Conservation (phyloP, 2,329 filamentous ascomycete genomes). For the Stagonosporopsis vannaccii region DNA sequence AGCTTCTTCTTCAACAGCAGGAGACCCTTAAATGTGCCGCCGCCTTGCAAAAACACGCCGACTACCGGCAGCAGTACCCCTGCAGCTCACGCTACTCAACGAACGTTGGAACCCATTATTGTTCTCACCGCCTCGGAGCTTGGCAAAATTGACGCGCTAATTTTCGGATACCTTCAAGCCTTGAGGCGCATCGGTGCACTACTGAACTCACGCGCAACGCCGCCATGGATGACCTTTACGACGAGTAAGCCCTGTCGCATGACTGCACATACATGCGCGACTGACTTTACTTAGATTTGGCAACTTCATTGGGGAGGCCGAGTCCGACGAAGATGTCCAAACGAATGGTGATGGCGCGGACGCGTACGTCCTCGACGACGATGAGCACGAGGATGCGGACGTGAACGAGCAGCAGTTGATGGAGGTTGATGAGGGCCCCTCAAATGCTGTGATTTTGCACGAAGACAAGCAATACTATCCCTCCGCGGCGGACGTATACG, state of each 20-base stretch:
- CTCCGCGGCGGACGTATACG: conserved; percentile 95
- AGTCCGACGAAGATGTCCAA: conserved; percentile 86
- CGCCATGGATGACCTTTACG: conserved; percentile 93
- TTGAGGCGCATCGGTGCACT: conserved; percentile 25
- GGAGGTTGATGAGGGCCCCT: conserved; percentile 91
- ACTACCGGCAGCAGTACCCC: conserved; percentile 23
- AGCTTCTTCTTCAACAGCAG: not conserved
- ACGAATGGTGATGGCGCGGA: conserved; percentile 77
- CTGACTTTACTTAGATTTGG: conserved; percentile 73
- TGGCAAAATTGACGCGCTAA: conserved; percentile 25
- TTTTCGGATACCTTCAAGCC: conserved; percentile 40
- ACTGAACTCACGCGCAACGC: conserved; percentile 21
- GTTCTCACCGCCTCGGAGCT: conserved; percentile 33
- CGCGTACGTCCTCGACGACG: conserved; percentile 78
- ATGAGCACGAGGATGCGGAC: conserved; percentile 56
- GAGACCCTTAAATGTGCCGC: conserved; percentile 9
- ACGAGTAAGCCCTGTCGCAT: conserved; percentile 70
- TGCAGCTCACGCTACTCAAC: conserved; percentile 21
- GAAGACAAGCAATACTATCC: conserved; percentile 99
- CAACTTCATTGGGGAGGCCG: conserved; percentile 96
- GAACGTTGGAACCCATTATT: conserved; percentile 3
- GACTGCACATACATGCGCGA: conserved; percentile 3
- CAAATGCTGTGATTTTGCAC: conserved; percentile 96
- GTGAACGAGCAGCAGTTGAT: conserved; percentile 82
- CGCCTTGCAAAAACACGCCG: conserved; percentile 14